Percentiles rank a stretch among this genome's conserved stretches.
Conservation (phyloP, 495 filamentous ascomycete species). For the Podospora tetraspora region DNA sequence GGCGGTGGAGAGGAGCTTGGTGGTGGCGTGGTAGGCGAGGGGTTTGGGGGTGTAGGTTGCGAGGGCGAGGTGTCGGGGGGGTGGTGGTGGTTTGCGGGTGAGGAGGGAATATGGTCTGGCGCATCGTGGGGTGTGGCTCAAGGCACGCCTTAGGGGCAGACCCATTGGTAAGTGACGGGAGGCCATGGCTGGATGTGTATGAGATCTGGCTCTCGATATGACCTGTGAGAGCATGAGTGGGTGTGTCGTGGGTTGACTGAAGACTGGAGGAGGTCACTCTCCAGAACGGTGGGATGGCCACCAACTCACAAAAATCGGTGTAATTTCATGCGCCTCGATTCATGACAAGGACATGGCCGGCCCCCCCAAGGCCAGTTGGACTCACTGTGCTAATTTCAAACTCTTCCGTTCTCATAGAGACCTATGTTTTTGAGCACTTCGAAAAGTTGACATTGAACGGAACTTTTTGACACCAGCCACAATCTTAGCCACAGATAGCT, state of each 20-base stretch:
- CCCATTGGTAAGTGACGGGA: constrained; percentile 11
- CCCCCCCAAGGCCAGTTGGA: neutral
- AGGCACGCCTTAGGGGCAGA: constrained; percentile 14
- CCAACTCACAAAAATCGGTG: neutral
- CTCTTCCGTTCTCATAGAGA: neutral
- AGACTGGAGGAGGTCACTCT: neutral
- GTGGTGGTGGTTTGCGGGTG: neutral
- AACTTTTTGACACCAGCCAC: neutral
- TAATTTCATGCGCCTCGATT: neutral
- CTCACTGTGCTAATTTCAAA: neutral
- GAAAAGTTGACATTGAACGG: neutral
- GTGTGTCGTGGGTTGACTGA: neutral
- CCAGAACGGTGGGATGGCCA: neutral
- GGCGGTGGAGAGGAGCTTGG: constrained; percentile 19
- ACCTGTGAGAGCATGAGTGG: neutral
- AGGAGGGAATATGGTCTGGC: neutral
- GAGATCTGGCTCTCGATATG: neutral
- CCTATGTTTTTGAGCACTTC: neutral
- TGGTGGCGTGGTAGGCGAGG: constrained; percentile 23
- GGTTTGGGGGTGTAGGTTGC: constrained; percentile 8
- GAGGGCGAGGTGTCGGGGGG: constrained; percentile 14
- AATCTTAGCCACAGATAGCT: neutral
- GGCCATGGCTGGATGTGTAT: constrained; percentile 11
- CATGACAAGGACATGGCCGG: neutral
- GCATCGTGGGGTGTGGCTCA: constrained; percentile 11